Percentiles rank a stretch among this genome's conserved stretches.
Evolutionary conservation across 768 basidiomycete species (phyloP).

Genomic region (Rhizopogon rudus): DNA sequence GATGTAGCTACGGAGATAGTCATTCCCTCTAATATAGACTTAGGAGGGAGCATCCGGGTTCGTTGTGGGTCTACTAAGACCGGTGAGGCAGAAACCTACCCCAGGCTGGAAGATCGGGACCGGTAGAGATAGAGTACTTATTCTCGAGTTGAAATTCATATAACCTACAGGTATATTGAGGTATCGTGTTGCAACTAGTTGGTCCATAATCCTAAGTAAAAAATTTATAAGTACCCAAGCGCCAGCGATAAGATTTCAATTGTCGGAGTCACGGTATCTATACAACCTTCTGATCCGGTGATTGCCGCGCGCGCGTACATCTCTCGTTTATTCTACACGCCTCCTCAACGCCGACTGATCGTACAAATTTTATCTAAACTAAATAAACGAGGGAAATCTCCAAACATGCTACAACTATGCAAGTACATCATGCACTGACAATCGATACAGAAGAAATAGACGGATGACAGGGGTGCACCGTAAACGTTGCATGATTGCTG

Average conservation of each 20-base stretch:
- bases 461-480: neutral
- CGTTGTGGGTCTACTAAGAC: constrained; percentile 42
- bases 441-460: neutral
- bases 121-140: constrained; percentile 38
- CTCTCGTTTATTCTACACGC: neutral
- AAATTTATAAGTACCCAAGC: too few species aligned
- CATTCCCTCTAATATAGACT: constrained; percentile 25
- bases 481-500: neutral
- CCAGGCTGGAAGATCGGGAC: constrained; percentile 49
- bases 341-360: neutral
- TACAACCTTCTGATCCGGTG: too few species aligned
- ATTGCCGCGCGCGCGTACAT: neutral
- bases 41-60: constrained; percentile 55
- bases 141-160: neutral
- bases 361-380: neutral
- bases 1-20: constrained; percentile 39
- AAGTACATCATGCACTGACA: too few species aligned
- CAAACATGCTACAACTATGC: neutral
- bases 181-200: too few species aligned
- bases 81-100: constrained; percentile 48
- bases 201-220: too few species aligned
- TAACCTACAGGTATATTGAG: neutral
- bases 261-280: neutral
- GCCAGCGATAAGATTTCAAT: neutral
- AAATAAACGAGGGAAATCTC: neutral